A percentile compares a stretch with the other conserved stretches of the same genome.
Conservation (phyloP, 352 stramenopile species). For the Aphanomyces invadans region DNA sequence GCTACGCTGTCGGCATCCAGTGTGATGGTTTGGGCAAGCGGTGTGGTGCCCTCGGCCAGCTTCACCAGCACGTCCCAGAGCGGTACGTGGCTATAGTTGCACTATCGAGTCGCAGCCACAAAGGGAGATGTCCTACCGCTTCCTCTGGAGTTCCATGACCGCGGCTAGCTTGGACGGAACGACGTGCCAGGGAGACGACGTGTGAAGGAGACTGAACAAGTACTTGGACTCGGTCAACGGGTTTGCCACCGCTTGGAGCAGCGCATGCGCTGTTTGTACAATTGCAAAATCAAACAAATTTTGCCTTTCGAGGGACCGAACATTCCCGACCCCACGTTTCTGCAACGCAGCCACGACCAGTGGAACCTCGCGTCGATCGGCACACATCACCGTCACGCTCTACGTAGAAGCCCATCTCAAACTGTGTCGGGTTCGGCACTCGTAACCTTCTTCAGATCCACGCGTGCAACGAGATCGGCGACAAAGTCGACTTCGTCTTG, state of each 20-base stretch:
- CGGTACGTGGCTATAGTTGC: neutral
- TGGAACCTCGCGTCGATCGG: neutral
- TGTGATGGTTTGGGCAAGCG: neutral
- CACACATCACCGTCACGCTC: neutral
- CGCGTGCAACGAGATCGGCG: neutral
- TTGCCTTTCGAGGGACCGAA: neutral
- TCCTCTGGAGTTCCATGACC: conserved; percentile 4
- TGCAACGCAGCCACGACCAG: neutral
- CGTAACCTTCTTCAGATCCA: neutral
- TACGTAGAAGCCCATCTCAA: neutral
- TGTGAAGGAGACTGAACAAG: conserved; percentile 12
- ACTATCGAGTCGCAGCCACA: neutral
- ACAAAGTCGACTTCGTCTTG: conserved; percentile 6
- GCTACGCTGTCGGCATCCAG: neutral
- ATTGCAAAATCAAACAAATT: neutral
- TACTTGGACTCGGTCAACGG: conserved; percentile 14
- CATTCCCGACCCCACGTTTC: neutral
- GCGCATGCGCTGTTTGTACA: neutral
- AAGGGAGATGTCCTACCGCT: neutral
- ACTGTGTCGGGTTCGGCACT: too few relatives aligned
- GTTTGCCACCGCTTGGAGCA: conserved; percentile 9
- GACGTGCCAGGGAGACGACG: neutral
- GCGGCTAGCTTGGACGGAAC: neutral
- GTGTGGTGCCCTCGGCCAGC: neutral
- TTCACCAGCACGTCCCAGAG: conserved; percentile 1